Base-by-base conservation (phyloP, 805 yeast genomes). In the Wickerhamiella kurtzmanii region DNA sequence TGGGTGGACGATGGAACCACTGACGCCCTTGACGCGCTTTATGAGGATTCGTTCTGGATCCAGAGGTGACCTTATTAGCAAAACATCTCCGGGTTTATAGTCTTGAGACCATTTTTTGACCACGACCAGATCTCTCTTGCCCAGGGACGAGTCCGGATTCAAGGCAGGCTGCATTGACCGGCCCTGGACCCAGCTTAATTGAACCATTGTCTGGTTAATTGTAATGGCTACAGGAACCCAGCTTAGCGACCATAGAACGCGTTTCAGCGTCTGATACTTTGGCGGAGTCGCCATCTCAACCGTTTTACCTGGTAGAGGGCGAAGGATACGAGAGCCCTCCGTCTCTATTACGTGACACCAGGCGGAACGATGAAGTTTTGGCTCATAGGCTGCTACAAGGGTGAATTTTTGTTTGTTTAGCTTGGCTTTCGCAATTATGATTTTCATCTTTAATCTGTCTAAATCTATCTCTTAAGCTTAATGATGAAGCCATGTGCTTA, bases 121-220 rank as follows among this genome's bases (percentile, higher is more conserved):
- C 2, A 83, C 55, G 1, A 84, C 86, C 66, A 48, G 64, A 54
- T 51, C 63, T 44, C 48, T 53, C 69, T 61, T 46, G 67, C 62
- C 53, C 64, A 63, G 41, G 63, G 71, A 56, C 22, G 58, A 40
- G 18, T 74, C 75, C 0, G 94, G 89, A 62, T 88, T 88, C 57
- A 87, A 73, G 0, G 95, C 76, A 1, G 96, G 96, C 45, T 82
- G 71, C 97, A 88, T 88, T 20, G 95, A 84, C 37, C 73, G 64
- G 1, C 97, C 97, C 40, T 79, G 74, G 16, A 87, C 74, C 62
- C 77, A 75, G 15, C 84, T 83, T 22, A 87, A 72, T 64, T 78
- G 86, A 44, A 75, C 77, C 9, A 79, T 77, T 59, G 81, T 83
- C 52, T 83, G 85, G 36, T 77, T 74, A 50, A 80, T 64, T 1